A percentile compares a stretch with the other conserved stretches of the same genome.
phyloP scores from a whole-genome alignment of 75 land plant genomes.

The Pinus taeda region DNA sequence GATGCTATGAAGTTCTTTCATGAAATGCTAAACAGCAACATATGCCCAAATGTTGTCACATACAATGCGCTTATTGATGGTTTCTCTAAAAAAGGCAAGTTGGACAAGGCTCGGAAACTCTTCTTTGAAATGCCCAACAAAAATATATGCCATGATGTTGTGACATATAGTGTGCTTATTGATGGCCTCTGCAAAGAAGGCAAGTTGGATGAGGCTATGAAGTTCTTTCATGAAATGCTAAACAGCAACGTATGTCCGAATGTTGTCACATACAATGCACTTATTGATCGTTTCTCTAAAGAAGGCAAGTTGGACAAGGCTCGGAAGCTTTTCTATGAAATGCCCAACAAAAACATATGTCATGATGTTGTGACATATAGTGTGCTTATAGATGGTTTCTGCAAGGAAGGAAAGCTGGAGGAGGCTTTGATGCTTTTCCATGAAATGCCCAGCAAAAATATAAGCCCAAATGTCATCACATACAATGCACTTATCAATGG shows the following conservation, averaged over 20 bases:
- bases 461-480: conserved; percentile 30
- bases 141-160: conserved; percentile 25
- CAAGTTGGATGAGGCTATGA: conserved; percentile 32
- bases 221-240: conserved; percentile 20
- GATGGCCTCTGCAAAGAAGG: conserved; percentile 55
- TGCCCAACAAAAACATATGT: conserved; percentile 23
- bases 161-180: conserved; percentile 43
- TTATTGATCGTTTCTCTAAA: conserved; percentile 38
- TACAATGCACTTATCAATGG: conserved; percentile 41
- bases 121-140: conserved; percentile 33
- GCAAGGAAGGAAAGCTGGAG: conserved; percentile 29
- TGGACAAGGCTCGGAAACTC: conserved; percentile 31
- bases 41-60: conserved; percentile 36
- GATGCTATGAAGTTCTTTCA: conserved; percentile 48
- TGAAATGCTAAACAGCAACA: conserved; percentile 57
- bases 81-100: conserved; percentile 39
- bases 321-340: conserved; percentile 18
- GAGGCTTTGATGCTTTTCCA: conserved; percentile 35
- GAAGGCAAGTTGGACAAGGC: conserved; percentile 38
- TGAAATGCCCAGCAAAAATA: conserved; percentile 43
- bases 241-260: conserved; percentile 24
- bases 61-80: conserved; percentile 21
- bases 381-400: conserved; percentile 28
- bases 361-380: conserved; percentile 42
- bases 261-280: conserved; percentile 41